Evolutionary conservation across 129 eudicot species (phyloP), one percentile per base, ranked within the genome.

Genomic region (Apium graveolens): DNA sequence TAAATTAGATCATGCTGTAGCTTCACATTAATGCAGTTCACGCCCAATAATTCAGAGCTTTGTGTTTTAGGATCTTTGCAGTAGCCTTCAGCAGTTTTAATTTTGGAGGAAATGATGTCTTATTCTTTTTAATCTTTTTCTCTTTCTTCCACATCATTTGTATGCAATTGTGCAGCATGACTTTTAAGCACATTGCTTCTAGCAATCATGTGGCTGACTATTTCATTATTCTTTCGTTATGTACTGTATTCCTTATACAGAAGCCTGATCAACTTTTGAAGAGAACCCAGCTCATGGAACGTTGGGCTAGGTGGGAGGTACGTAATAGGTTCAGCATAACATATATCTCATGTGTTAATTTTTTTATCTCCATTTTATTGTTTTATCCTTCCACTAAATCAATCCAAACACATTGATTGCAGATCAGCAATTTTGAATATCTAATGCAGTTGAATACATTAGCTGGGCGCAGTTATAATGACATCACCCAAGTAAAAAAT

Each of bases 231-330:
- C 70, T 83, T 66, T 37, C n/a, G 74, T 29, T 66, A 76, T 81
- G 81, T 49, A 32, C 48, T 81, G 44, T 73, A n/a, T 81, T 80
- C 83, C 68, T 82, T 70, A 43, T 83, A 70, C 83, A 92, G 99
- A 89, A 97, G 82, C 99, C 99, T 37, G 99, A 96, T 11, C 97
- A 90, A 83, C 97, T 96, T 84, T 81, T 96, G 79, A 90, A 96
- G 80, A 87, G 96, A 87, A 92, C 97, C 81, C 97, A 96, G 75
- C 95, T 96, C 29, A 96, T 92, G 99, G 99, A 92, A 66, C 97
- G 99, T 69, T 96, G 99, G 99, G 95, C 97, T 81, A 84, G 96
- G 79, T 86, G 99, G 96, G 99, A 96, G 99, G 99, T 95, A 88
- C n/a, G 77, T 34, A 73, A 48, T 18, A 80, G 48, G 79, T 70